Evolutionary conservation across 2,329 filamentous ascomycete genomes (phyloP).

Genomic region (Ceratocystis cubensis): DNA sequence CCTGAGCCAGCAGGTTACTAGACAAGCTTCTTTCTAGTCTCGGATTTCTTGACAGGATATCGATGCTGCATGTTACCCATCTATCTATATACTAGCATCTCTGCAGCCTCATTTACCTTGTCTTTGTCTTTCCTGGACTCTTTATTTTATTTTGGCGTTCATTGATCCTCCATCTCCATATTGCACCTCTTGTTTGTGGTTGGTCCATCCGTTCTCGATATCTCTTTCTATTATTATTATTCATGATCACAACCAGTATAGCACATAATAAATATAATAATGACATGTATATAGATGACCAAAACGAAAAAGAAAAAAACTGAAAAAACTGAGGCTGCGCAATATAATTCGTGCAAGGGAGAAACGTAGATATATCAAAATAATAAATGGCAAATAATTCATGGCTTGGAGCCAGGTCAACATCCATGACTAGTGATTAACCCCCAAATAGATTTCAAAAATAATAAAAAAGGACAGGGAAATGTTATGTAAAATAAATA

Average conservation of each 20-base stretch:
- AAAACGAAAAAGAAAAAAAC: background rate
- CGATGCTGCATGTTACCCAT: background rate
- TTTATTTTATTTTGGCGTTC: background rate
- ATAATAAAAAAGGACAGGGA: slow-evolving; percentile 24
- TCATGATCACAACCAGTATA: background rate
- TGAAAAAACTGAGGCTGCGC: background rate
- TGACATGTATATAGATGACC: background rate
- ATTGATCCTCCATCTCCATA: background rate
- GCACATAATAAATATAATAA: background rate
- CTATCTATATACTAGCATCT: no score
- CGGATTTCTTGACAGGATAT: background rate
- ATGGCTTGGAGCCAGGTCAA: background rate
- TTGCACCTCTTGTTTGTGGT: background rate
- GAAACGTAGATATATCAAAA: slow-evolving; percentile 22
- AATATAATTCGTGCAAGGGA: background rate
- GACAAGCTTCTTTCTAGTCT: background rate
- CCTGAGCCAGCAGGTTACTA: slow-evolving; percentile 42
- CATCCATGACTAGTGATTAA: slow-evolving; percentile 11
- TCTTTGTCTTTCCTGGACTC: background rate
- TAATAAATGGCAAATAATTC: slow-evolving; percentile 23
- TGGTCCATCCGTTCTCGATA: background rate
- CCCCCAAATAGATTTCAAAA: slow-evolving; percentile 23
- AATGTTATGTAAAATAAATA: slow-evolving; percentile 24
- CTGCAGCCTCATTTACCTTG: background rate
- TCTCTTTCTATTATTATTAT: background rate